Conservation (phyloP, 306 rosid species). For the Pyrus bretschneideri region DNA sequence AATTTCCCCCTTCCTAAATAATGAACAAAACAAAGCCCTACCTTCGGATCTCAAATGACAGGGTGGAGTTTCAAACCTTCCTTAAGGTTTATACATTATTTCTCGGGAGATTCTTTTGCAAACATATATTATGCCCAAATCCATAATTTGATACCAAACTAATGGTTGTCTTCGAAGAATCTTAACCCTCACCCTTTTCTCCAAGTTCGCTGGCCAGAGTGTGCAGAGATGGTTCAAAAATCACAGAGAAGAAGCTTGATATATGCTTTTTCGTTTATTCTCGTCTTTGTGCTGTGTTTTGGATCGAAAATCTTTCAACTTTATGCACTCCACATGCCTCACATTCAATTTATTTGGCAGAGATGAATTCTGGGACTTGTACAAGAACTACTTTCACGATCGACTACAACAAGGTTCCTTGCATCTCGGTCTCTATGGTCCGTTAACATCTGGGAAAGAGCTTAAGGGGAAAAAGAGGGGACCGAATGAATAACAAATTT, state of each 20-base stretch:
- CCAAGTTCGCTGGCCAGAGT: background rate
- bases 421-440: slow-evolving; percentile 64
- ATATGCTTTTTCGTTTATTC: background rate
- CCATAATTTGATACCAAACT: background rate
- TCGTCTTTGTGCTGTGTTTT: background rate
- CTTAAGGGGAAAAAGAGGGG: slow-evolving; percentile 31
- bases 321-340: background rate
- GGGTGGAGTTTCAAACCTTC: background rate
- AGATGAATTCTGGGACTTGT: slow-evolving; percentile 85
- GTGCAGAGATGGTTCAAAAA: background rate
- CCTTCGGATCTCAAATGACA: background rate
- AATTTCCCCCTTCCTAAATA: background rate
- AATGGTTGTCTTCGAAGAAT: background rate
- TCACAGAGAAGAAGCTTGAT: background rate
- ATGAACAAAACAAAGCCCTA: background rate
- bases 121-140: background rate
- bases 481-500: slow-evolving; percentile 4
- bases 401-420: slow-evolving; percentile 43
- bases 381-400: slow-evolving; percentile 63
- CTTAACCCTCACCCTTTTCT: background rate
- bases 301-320: background rate
- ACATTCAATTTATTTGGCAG: slow-evolving; percentile 34
- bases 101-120: background rate
- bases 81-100: background rate
- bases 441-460: slow-evolving; percentile 26